phyloP scores from a whole-genome alignment of 257 asterid genomes.

The Solanum phureja region DNA sequence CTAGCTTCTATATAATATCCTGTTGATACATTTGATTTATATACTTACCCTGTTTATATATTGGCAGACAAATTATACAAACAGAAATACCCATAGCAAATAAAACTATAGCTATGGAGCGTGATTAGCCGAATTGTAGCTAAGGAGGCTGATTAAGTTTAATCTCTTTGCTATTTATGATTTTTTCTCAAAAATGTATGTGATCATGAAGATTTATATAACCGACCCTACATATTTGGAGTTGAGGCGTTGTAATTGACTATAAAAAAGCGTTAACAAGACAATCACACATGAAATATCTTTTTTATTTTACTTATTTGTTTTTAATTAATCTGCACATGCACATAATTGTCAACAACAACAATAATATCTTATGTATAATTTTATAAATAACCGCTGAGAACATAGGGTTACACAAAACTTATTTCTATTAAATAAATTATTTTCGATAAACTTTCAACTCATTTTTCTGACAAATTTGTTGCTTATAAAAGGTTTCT shows the following conservation, averaged over 20 bases:
- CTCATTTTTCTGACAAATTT: neutral
- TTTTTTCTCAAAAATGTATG: neutral
- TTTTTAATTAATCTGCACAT: neutral
- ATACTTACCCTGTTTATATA: neutral
- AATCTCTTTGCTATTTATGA: neutral
- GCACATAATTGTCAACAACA: neutral
- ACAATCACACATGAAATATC: neutral
- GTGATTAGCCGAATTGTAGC: neutral
- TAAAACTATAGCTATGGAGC: too few species aligned
- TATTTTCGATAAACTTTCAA: neutral
- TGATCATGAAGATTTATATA: neutral
- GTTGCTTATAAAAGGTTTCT: neutral
- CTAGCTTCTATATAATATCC: neutral
- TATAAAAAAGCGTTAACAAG: neutral
- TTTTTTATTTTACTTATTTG: too few species aligned
- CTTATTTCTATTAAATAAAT: neutral
- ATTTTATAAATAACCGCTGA: neutral
- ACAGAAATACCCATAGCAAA: too few species aligned
- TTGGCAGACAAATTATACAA: neutral
- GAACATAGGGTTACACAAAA: rapidly evolving
- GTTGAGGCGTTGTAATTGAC: neutral
- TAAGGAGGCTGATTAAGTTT: too few species aligned
- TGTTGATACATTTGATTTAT: too few species aligned
- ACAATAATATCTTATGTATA: neutral
- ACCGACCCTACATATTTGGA: neutral